A percentile compares a stretch with the other conserved stretches of the same genome.
Conservation (phyloP, 768 basidiomycete species). For the Chiua virens region DNA sequence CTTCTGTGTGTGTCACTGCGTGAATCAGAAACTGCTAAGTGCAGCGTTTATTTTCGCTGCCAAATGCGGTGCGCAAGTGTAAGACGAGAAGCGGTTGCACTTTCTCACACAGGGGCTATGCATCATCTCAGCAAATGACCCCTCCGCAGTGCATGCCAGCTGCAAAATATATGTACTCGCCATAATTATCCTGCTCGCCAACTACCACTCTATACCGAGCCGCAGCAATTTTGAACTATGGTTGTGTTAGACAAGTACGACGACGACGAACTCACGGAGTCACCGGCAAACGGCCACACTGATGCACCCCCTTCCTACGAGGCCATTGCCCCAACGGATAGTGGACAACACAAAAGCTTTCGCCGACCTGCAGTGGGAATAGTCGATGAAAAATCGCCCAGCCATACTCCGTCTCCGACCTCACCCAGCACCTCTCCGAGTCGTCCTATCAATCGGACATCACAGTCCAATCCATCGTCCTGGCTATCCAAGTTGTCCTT, state of each 20-base stretch:
- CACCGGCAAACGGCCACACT: background rate
- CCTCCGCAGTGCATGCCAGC: background rate
- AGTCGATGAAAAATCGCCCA: conserved; percentile 13
- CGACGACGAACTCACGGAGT: conserved; percentile 3
- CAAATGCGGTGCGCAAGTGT: too few relatives aligned
- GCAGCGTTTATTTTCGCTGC: too few relatives aligned
- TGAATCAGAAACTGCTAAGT: too few relatives aligned
- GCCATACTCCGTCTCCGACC: background rate
- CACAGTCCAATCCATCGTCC: conserved; percentile 6
- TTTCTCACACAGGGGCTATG: too few relatives aligned
- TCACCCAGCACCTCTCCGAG: background rate
- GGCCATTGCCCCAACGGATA: conserved; percentile 1
- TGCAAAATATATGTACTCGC: background rate
- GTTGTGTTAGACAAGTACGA: conserved; percentile 21
- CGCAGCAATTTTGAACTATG: conserved; percentile 12
- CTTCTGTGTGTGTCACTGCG: too few relatives aligned
- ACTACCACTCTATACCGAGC: background rate
- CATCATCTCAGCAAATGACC: too few relatives aligned
- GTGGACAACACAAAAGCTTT: background rate
- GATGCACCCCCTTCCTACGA: conserved; percentile 30
- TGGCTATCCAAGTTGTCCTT: conserved; percentile 22
- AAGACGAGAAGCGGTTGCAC: too few relatives aligned
- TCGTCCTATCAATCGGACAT: background rate
- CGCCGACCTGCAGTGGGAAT: background rate
- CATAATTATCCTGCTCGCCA: background rate